phyloP scores from a whole-genome alignment of 1,284 basidiomycete species.

The Sanghuangporus baumii region DNA sequence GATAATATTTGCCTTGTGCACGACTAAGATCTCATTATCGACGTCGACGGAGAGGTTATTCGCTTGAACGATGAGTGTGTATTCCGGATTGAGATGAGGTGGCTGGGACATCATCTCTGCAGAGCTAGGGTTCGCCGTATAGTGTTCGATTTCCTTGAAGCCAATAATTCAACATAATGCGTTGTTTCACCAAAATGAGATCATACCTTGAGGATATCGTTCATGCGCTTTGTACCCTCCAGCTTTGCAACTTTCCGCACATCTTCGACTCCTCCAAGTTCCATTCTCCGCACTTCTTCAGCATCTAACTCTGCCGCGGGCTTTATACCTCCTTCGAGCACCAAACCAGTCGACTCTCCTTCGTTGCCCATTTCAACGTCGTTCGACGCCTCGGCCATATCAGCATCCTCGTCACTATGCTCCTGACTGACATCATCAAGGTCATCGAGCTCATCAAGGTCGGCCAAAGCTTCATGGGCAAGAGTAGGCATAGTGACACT shows the following conservation, averaged over 20 bases:
- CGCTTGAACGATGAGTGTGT: constrained; percentile 92
- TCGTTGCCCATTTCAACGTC: constrained; percentile 56
- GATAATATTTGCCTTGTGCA: constrained; percentile 73
- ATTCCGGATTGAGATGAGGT: constrained; percentile 92
- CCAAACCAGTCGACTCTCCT: constrained; percentile 42
- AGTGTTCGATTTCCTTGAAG: constrained; percentile 81
- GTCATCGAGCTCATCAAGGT: constrained; percentile 75
- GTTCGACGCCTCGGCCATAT: constrained; percentile 28
- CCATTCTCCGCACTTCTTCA: constrained; percentile 91
- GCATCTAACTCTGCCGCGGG: constrained; percentile 92
- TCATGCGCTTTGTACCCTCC: constrained; percentile 80
- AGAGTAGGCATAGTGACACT: constrained; percentile 60
- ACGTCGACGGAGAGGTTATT: constrained; percentile 99
- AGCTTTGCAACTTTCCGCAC: constrained; percentile 85
- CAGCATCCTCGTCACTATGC: constrained; percentile 45
- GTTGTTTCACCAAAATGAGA: not conserved
- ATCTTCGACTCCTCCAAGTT: constrained; percentile 77
- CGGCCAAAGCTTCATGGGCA: constrained; percentile 84
- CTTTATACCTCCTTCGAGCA: constrained; percentile 84
- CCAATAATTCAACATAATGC: not conserved
- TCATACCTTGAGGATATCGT: constrained; percentile 75
- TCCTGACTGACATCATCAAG: constrained; percentile 38
- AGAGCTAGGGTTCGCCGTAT: constrained; percentile 70
- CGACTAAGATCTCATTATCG: constrained; percentile 95
- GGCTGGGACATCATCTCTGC: constrained; percentile 74